A percentile compares a stretch with the other conserved stretches of the same genome.
Conservation (phyloP, 2,329 filamentous ascomycete genomes). For the Pyrenophora graminea region DNA sequence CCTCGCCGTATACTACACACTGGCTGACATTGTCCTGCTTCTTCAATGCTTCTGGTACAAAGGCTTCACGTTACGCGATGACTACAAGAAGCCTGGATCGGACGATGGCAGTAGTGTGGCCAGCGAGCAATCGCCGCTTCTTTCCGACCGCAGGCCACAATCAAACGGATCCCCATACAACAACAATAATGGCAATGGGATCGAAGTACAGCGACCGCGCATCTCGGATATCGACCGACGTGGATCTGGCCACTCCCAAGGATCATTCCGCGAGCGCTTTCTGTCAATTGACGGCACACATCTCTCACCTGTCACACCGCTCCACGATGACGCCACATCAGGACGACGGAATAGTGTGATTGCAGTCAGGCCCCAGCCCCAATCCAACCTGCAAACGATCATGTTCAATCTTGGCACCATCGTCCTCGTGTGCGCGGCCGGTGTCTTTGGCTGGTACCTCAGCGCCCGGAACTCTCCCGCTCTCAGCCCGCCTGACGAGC, state of each 20-base stretch:
- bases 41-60: slow-evolving; percentile 95
- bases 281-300: slow-evolving; percentile 67
- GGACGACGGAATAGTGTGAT: slow-evolving; percentile 42
- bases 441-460: slow-evolving; percentile 84
- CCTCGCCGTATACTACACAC: slow-evolving; percentile 89
- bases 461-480: slow-evolving; percentile 46
- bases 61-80: slow-evolving; percentile 63
- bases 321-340: slow-evolving; percentile 54
- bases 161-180: slow-evolving; percentile 26
- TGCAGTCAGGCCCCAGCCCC: slow-evolving; percentile 48
- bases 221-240: slow-evolving; percentile 46
- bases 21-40: slow-evolving; percentile 86
- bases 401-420: slow-evolving; percentile 77
- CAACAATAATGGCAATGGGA: slow-evolving; percentile 24
- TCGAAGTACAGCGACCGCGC: slow-evolving; percentile 26
- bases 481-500: slow-evolving; percentile 44
- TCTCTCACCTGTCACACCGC: slow-evolving; percentile 80
- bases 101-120: slow-evolving; percentile 32
- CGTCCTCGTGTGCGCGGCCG: slow-evolving; percentile 80
- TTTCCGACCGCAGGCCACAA: slow-evolving; percentile 33
- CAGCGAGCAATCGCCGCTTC: slow-evolving; percentile 45
- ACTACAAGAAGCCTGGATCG: slow-evolving; percentile 31
- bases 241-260: slow-evolving; percentile 37
- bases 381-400: slow-evolving; percentile 58
- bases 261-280: slow-evolving; percentile 52